Evolutionary conservation across 179 eudicot genomes (phyloP), one percentile per base, ranked within the genome.

Genomic region (Patellifolia procumbens): DNA sequence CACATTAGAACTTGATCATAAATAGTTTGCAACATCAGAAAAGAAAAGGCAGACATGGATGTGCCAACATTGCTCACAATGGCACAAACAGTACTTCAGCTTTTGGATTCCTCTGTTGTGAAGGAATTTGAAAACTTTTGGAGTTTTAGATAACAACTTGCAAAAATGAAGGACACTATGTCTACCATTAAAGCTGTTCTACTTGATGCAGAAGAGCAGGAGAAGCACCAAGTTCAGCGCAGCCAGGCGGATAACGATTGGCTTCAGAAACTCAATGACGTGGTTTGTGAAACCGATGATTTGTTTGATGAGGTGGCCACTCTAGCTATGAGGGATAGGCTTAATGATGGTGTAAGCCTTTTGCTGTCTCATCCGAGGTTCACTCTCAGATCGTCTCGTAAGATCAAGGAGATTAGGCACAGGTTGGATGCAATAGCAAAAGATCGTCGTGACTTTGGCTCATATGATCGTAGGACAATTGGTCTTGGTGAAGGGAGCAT

Each of bases 251-350:
- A n/a, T 7, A 5, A 24, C n/a, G 70, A 66, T 24, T 42, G 51
- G 49, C 48, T 66, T 2, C 29, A 66, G 19, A 66, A 66, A 7
- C 83, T 79, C 59, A 35, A 32, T 29, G 62, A 8, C 12, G 74
- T 45, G n/a, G 65, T 74, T 11, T 74, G 79, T 22, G 72, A 70
- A 5, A 77, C 68, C 3, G 80, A 76, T 34, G 82, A 82, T 35
- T 19, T 85, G 39, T 12, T 82, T 16, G 85, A 85, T 60, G 76
- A 80, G 22, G 66, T 79, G 19, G 49, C 55, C 4, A 74, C 77
- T 35, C 35, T 55, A 3, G 63, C 45, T 8, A 26, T 39, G 52
- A 62, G 32, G 15, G 32, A 66, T 13, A 28, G 20, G 67, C 22
- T 5, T 7, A 12, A 32, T 7, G 22, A 55, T 3, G 16, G 51